Base-by-base conservation (phyloP, 768 basidiomycete species). In the Tremella yokohamensis region DNA sequence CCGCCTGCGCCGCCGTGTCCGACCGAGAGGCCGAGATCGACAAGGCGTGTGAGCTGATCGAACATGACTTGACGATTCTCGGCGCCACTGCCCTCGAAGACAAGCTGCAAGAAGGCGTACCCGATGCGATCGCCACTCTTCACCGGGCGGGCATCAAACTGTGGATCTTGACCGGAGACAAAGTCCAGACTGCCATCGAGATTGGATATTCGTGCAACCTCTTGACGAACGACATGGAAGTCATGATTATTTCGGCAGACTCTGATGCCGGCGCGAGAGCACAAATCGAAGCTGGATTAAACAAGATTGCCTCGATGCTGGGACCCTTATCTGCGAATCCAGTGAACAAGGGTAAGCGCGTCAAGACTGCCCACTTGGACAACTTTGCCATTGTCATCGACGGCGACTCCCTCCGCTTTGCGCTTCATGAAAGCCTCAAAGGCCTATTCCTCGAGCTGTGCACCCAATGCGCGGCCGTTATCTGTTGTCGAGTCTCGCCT, bases 101-200 rank as follows among this genome's bases (percentile, higher is more conserved):
- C 78, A 96, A 97, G 79, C 79, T 98, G 60, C 94, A 99, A 71
- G 90, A 88, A 71, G 94, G 94, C 11, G 94, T 99, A 0, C 94
- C 94, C 0, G 93, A 96, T 57, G 88, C 94, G 1, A 98, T 99
- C 63, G 91, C 90, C 65, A 86, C 82, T 55, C 80, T 99, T 16
- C 91, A 96, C 69, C 80, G 83, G 25, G 94, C 94, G 1, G 94
- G 94, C 12, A 96, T 99, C 80, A 99, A 97, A 78, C 76, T 99
- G 1, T 99, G 94, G 94, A 94, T 98, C 75, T 79, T 97, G 49
- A 98, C 94, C 37, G 92, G 93, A 24, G 94, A 99, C 78, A 99
- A 99, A 77, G 81, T 97, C 0, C 93, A 98, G 76, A 99, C 94
- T 0, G 94, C 94, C 13, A 97, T 99, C 71, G 94, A 97, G 75